Base-by-base conservation (phyloP, 2,329 filamentous ascomycete species). In the Aurifilum marmelostoma region DNA sequence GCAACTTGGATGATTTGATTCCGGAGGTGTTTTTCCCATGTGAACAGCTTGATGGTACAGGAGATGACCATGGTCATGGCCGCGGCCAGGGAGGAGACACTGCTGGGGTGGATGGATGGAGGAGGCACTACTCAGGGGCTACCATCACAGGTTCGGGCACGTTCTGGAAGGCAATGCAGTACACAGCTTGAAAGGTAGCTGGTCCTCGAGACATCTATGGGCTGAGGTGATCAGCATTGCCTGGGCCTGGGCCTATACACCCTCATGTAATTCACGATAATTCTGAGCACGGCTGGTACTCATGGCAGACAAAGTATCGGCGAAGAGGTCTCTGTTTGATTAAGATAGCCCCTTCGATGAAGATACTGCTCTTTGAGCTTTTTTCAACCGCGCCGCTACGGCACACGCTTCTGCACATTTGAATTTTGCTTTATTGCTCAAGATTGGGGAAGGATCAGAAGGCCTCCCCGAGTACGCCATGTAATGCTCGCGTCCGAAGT, bases 81-180 rank as follows among this genome's bases (percentile, higher is more conserved):
- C 2, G 21, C 4, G 32, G 9, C 27, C 9, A 27, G 3, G 6
- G 2, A 14, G 56, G 32, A 24, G 18, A 34, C 56, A 37, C 1
- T 18, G 18, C 16, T 18, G 32, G 16, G 16, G 56, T 27, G 3
- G 27, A 7, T 9, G 29, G 29, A 14, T 14, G 56, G 11, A 21
- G 3, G 27, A n/a, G 56, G 56, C 32, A 24, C 18, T 9, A 32
- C 52, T 24, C 52, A 8, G 27, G 27, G 27, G 52, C 24, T 29
- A 56, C 27, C 56, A 9, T 58, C n/a, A 58, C 52, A 2, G 63
- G 63, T 24, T 47, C 52, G n/a, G 63, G 63, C n/a, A 65, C 37
- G 37, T 12, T 41, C 59, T 62, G 59, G 37, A 59, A 37, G 56
- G 56, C 21, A 0, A 59, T 29, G 2, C 4, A 16, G 18, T 4